phyloP scores from a whole-genome alignment of 2,329 filamentous ascomycete genomes.

The Cladophialophora immunda region DNA sequence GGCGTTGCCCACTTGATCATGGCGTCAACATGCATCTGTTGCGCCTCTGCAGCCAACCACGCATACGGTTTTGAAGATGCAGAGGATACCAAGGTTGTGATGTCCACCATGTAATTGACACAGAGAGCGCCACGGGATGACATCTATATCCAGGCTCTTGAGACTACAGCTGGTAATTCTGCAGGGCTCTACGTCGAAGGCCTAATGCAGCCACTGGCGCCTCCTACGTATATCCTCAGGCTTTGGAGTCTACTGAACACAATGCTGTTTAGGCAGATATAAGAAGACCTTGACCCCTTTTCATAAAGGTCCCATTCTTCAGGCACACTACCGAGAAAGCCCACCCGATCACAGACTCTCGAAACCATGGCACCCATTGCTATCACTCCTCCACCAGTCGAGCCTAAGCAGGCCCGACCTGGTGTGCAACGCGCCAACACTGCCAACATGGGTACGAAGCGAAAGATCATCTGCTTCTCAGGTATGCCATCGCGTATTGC shows the following conservation, averaged over 20 bases:
- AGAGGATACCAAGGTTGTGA: slow-evolving; percentile 29
- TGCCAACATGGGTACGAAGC: slow-evolving; percentile 44
- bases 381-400: slow-evolving; percentile 36
- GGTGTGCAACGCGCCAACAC: slow-evolving; percentile 36
- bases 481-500: slow-evolving; percentile 43
- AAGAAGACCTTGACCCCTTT: slow-evolving; percentile 1
- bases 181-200: slow-evolving; percentile 4
- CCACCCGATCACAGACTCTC: background rate
- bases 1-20: slow-evolving; percentile 10
- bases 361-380: slow-evolving; percentile 40
- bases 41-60: slow-evolving; percentile 21
- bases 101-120: slow-evolving; percentile 1
- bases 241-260: slow-evolving; percentile 1
- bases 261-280: slow-evolving; percentile 10
- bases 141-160: slow-evolving; percentile 12
- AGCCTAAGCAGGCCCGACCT: slow-evolving; percentile 36
- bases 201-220: slow-evolving; percentile 25
- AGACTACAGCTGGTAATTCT: background rate
- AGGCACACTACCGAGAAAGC: background rate
- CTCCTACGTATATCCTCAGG: slow-evolving; percentile 30
- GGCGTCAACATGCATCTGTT: slow-evolving; percentile 30
- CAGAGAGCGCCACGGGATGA: slow-evolving; percentile 9
- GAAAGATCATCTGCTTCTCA: slow-evolving; percentile 58
- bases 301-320: background rate
- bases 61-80: slow-evolving; percentile 11